Percentiles rank a stretch among this genome's conserved stretches.
These are phyloP conservation scores for Canna indica DNA, from an alignment of 176 grass and related monocot species.

Conservation along the genomic window DNA sequence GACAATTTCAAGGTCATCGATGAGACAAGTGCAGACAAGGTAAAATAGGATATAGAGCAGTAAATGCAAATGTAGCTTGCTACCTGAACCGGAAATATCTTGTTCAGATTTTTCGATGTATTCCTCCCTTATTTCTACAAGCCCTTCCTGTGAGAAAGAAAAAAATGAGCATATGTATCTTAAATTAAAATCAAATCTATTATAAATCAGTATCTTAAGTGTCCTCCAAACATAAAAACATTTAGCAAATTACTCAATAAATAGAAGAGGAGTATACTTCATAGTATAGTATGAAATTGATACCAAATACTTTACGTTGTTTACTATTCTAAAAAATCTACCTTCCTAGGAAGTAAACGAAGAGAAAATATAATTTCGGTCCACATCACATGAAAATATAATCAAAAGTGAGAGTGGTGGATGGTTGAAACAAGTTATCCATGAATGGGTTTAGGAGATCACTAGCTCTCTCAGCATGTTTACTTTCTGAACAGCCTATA, in stretches of 20 bases:
- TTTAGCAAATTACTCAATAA: background rate
- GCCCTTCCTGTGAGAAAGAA: conserved; percentile 54
- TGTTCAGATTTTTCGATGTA: conserved; percentile 51
- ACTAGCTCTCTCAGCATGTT: background rate
- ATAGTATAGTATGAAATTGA: background rate
- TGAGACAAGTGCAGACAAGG: background rate
- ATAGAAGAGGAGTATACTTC: background rate
- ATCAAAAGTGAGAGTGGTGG: too few species aligned
- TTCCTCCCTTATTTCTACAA: conserved; percentile 97
- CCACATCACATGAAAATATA: too few species aligned
- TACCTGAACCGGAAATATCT: conserved; percentile 32
- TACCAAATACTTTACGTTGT: background rate
- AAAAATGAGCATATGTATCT: conserved; percentile 5
- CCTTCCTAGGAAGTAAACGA: too few species aligned
- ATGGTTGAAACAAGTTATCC: background rate
- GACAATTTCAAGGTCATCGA: too few species aligned
- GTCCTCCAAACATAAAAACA: too few species aligned
- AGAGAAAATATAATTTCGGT: too few species aligned
- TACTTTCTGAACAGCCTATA: background rate
- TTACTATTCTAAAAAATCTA: background rate
- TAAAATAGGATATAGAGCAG: background rate
- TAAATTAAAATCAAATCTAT: background rate
- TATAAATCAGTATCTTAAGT: background rate
- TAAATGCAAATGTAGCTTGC: conserved; percentile 16
- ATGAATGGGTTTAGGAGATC: background rate